These are phyloP conservation scores for Apiospora sp. DNA, from an alignment of 2,329 filamentous ascomycete species.

Conservation along the genomic window DNA sequence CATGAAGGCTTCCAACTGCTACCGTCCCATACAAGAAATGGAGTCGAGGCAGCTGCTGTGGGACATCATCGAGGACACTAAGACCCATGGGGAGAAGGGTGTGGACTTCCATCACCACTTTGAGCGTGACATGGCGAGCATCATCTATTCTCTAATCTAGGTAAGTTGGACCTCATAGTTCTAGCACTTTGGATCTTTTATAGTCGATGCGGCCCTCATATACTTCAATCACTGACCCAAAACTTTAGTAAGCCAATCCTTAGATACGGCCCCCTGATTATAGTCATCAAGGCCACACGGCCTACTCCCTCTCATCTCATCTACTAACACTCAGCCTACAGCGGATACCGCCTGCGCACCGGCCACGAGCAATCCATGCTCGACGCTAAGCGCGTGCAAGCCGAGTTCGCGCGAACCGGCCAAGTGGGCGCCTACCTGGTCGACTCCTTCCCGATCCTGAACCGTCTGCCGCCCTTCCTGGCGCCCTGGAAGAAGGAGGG, in stretches of 20 bases:
- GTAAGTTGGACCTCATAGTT: not conserved
- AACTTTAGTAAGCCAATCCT: not conserved
- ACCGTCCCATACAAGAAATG: slow-evolving; percentile 52
- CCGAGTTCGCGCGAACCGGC: slow-evolving; percentile 36
- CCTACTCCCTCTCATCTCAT: no score
- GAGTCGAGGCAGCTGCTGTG: slow-evolving; percentile 54
- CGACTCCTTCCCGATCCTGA: slow-evolving; percentile 51
- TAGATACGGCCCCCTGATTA: no score
- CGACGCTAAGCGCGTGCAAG: slow-evolving; percentile 37
- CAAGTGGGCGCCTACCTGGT: slow-evolving; percentile 48
- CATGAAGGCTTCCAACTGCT: slow-evolving; percentile 41
- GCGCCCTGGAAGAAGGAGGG: slow-evolving; percentile 46
- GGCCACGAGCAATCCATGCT: slow-evolving; percentile 37
- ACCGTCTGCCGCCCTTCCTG: slow-evolving; percentile 47
- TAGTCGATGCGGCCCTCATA: not conserved
- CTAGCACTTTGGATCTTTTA: not conserved
- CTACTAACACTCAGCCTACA: not conserved
- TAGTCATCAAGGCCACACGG: not conserved
- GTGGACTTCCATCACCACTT: slow-evolving; percentile 42
- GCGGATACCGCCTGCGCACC: slow-evolving; percentile 43
- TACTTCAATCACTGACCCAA: not conserved
- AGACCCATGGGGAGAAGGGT: slow-evolving; percentile 34
- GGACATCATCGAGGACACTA: slow-evolving; percentile 47
- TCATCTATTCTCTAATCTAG: slow-evolving; percentile 47
- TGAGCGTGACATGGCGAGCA: slow-evolving; percentile 47